phyloP scores from a whole-genome alignment of 768 basidiomycete genomes.

The Pleurotus djamor region DNA sequence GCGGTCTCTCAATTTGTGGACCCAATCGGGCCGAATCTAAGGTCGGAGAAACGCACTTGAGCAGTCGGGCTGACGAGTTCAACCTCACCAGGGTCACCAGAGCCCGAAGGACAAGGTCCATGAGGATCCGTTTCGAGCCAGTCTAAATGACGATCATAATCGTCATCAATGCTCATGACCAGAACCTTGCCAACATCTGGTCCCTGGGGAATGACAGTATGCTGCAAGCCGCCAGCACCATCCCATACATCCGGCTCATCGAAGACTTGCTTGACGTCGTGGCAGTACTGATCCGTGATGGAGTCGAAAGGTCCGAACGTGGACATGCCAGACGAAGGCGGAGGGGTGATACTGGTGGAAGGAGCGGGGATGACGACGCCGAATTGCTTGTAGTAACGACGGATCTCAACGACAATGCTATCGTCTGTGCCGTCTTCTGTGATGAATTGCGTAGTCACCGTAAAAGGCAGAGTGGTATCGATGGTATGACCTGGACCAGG shows the following conservation, averaged over 20 bases:
- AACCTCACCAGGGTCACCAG: slow-evolving; percentile 23
- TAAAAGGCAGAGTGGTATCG: slow-evolving; percentile 33
- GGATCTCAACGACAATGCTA: slow-evolving; percentile 16
- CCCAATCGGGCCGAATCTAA: no score
- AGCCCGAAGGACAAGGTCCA: slow-evolving; percentile 33
- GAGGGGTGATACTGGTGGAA: slow-evolving; percentile 30
- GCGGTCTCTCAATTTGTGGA: no score
- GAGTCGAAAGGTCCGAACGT: slow-evolving; percentile 28
- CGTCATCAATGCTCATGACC: slow-evolving; percentile 35
- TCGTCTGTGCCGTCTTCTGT: slow-evolving; percentile 20
- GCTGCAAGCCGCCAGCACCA: slow-evolving; percentile 22
- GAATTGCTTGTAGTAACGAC: slow-evolving; percentile 9
- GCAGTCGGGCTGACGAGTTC: no score
- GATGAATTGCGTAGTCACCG: slow-evolving; percentile 35
- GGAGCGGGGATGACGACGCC: neutral
- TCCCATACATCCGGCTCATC: slow-evolving; percentile 18
- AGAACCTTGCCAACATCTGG: slow-evolving; percentile 26
- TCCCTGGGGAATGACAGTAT: slow-evolving; percentile 17
- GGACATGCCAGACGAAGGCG: slow-evolving; percentile 27
- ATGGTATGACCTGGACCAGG: slow-evolving; percentile 34
- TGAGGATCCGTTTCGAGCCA: slow-evolving; percentile 32
- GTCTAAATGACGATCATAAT: slow-evolving; percentile 18
- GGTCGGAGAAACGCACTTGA: no score
- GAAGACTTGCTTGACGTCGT: slow-evolving; percentile 28
- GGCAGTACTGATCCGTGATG: slow-evolving; percentile 34